Conservation (phyloP, 805 yeast genomes). For the Diddensiella santjacobensis region DNA sequence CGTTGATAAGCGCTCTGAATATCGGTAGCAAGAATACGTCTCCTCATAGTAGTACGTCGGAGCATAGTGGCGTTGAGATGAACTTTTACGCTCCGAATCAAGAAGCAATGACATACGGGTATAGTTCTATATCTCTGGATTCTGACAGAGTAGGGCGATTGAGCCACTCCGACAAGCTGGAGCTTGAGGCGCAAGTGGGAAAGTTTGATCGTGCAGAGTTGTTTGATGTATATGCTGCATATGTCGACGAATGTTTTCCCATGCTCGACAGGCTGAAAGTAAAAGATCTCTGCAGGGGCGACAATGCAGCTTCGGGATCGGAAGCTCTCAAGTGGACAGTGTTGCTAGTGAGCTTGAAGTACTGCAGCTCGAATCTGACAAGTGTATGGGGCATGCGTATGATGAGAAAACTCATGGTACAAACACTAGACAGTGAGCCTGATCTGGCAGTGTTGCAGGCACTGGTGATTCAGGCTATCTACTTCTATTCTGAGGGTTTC, state of each 20-base stretch:
- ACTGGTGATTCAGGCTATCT: neutral
- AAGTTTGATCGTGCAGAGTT: neutral
- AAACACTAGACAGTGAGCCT: neutral
- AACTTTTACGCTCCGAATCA: no score
- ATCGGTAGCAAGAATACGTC: no score
- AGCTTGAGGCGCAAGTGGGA: neutral
- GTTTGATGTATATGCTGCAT: neutral
- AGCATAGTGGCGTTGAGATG: no score
- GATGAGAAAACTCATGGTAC: neutral
- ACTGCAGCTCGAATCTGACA: neutral
- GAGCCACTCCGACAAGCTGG: no score
- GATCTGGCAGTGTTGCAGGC: neutral
- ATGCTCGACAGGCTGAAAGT: neutral
- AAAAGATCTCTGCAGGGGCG: neutral
- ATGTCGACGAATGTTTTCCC: neutral
- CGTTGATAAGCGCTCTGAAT: no score
- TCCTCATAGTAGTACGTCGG: no score
- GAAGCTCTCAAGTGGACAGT: neutral
- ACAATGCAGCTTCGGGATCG: neutral
- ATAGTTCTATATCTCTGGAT: no score
- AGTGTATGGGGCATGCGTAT: neutral
- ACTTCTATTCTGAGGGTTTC: neutral
- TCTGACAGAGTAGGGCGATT: no score
- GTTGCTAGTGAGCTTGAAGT: neutral
- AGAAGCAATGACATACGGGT: no score